Evolutionary conservation across 2,329 filamentous ascomycete species (phyloP).

Genomic region (Ceratocystis smalleyi): DNA sequence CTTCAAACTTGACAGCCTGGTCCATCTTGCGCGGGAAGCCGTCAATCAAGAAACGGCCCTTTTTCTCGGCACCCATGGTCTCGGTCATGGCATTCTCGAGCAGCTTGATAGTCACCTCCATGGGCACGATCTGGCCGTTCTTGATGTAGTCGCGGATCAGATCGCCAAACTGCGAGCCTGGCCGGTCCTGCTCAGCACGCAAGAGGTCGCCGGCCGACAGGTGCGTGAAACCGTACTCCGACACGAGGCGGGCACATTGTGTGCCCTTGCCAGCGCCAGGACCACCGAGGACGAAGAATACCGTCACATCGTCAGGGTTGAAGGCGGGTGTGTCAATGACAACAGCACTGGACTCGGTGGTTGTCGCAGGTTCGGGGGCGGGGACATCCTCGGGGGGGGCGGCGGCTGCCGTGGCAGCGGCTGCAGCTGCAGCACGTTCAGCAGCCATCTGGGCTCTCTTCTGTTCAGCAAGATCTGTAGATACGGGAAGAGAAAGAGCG

Average conservation of each 20-base stretch:
- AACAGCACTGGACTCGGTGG: not conserved
- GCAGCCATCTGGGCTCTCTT: conserved; percentile 12
- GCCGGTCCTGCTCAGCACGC: conserved; percentile 79
- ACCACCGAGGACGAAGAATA: conserved; percentile 90
- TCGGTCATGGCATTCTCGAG: conserved; percentile 85
- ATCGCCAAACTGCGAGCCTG: conserved; percentile 74
- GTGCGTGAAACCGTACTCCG: conserved; percentile 80
- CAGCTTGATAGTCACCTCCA: conserved; percentile 90
- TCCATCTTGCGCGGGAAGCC: conserved; percentile 96
- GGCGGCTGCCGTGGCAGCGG: not conserved
- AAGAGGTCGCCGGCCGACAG: conserved; percentile 86
- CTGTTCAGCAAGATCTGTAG: conserved; percentile 12
- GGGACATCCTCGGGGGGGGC: conserved; percentile 29
- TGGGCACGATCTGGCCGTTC: conserved; percentile 91
- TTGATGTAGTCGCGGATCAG: conserved; percentile 89
- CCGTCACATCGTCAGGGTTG: conserved; percentile 62
- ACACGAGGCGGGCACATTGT: conserved; percentile 77
- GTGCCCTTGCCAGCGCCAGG: conserved; percentile 95
- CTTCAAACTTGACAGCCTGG: conserved; percentile 87
- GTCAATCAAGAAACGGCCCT: conserved; percentile 59
- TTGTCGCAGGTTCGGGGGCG: conserved; percentile 48
- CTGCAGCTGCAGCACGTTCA: conserved; percentile 10
- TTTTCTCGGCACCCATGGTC: conserved; percentile 38
- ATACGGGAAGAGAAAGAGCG: not conserved
- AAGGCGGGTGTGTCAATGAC: conserved; percentile 47